Evolutionary conservation across 352 stramenopile genomes (phyloP).

Genomic region (Thalassiosira tumida): DNA sequence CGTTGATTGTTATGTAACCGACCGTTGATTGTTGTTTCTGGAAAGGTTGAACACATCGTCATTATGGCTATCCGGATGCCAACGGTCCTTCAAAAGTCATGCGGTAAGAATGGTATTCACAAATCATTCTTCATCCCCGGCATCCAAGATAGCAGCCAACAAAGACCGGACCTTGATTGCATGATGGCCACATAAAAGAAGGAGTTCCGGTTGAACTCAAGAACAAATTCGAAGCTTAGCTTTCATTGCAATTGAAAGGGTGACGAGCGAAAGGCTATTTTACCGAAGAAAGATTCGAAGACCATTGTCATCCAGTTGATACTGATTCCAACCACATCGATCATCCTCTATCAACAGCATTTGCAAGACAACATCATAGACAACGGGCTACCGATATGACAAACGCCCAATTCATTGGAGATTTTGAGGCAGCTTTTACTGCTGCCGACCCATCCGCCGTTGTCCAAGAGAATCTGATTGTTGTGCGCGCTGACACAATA

Average conservation of each 20-base stretch:
- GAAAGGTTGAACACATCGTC: background rate
- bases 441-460: background rate
- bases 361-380: background rate
- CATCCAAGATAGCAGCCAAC: background rate
- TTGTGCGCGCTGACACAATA: background rate
- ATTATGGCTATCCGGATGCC: background rate
- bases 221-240: background rate
- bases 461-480: background rate
- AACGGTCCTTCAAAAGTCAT: background rate
- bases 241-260: background rate
- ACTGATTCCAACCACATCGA: background rate
- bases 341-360: conserved; percentile 1
- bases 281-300: background rate
- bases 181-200: background rate
- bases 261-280: background rate
- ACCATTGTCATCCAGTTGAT: background rate
- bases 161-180: background rate
- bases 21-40: background rate
- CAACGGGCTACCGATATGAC: background rate
- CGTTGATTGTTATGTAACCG: too few relatives aligned
- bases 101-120: background rate
- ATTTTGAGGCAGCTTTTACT: background rate
- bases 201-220: background rate
- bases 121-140: background rate
- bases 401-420: background rate